A percentile compares a stretch with the other conserved stretches of the same genome.
Conservation (phyloP, 208 protist species). For the Naegleria lovaniensis region DNA sequence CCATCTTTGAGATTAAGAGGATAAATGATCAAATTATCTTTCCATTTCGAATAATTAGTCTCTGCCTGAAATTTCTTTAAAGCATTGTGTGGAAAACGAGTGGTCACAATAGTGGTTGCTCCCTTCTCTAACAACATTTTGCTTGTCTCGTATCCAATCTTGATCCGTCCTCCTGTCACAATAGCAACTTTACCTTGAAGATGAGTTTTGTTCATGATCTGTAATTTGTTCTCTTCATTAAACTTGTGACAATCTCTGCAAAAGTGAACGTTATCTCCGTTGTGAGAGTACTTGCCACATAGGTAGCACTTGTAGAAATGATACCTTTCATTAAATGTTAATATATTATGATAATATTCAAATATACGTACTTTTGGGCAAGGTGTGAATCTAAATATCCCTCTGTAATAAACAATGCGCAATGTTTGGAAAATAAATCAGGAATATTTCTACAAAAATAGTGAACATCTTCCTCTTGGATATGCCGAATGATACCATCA, state of each 20-base stretch:
- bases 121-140: conserved; percentile 73
- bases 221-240: background rate
- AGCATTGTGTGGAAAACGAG: conserved; percentile 53
- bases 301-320: background rate
- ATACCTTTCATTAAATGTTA: too few relatives aligned
- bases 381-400: conserved; percentile 3
- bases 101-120: conserved; percentile 70
- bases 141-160: conserved; percentile 80
- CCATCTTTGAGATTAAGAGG: conserved; percentile 75
- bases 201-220: background rate
- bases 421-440: background rate
- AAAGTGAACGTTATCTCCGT: too few relatives aligned
- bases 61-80: conserved; percentile 67
- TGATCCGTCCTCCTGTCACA: conserved; percentile 63
- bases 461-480: background rate
- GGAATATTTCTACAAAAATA: background rate
- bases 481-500: background rate
- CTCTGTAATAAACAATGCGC: background rate
- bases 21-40: conserved; percentile 80
- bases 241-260: background rate
- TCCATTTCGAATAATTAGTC: conserved; percentile 75
- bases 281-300: background rate
- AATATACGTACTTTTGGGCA: background rate
- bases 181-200: conserved; percentile 40
- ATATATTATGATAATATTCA: too few relatives aligned